Evolutionary conservation across 495 filamentous ascomycete genomes (phyloP), one percentile per base, ranked within the genome.

Genomic region (Penicillium paxilli): DNA sequence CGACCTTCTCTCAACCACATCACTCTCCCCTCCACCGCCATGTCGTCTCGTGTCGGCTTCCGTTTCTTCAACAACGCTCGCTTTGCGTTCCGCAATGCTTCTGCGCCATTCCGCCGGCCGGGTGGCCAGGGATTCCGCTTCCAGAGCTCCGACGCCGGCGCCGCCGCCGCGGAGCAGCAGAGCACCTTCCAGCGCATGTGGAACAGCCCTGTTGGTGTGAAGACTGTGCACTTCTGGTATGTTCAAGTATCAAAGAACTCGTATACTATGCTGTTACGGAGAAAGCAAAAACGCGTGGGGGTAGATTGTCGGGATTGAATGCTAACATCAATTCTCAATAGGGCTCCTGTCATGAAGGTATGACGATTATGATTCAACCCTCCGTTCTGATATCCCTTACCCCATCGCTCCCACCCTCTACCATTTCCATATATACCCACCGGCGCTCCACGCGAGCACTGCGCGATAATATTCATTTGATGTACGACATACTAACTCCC

Each of bases 201-300:
- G 89, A 87, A 91, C 71, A 91, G 89, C 73, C 88, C 89, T 16
- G 74, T 96, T 50, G 92, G 92, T 23, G 67, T 95, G 28, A 96
- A 96, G 85, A 98, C 94, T 51, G 92, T 98, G 66, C 94, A 98
- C 73, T 98, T 98, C 78, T 98, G 94, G 87, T 96, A 74, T 57
- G 83, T 49, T 16, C 1, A 33, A 3, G 17, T 16, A 0, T 26
- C 28, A 5, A 28, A 28, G 26, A 28, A 28, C 11, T 11, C 11
- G 26, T 5, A 11, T 11, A 5, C 5, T 28, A 11, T 28, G 26
- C 5, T 37, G 33, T 16, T 37, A 16, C 4, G n/a, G 6, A 14
- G 33, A 5, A 6, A 16, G 33, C 33, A n/a, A 16, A 37, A n/a
- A n/a, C n/a, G n/a, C n/a, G n/a, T 14, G 6, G 24, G 2, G 16